Conservation (phyloP, 768 basidiomycete genomes). For the Favolaschia claudopus region DNA sequence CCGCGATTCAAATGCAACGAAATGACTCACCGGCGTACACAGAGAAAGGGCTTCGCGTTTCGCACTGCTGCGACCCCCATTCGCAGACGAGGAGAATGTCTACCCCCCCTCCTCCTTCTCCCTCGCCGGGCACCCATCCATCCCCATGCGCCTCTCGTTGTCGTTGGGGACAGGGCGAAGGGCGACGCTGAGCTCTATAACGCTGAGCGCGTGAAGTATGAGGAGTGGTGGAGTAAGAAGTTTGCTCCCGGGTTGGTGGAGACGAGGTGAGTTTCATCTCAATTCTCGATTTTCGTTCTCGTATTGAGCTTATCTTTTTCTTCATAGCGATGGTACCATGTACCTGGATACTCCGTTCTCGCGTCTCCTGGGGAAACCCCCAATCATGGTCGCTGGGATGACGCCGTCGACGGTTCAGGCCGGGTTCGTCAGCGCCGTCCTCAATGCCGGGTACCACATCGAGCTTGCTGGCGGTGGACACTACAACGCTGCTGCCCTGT, state of each 20-base stretch:
- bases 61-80: no score
- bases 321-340: slow-evolving; percentile 92
- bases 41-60: no score
- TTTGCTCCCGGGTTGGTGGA: slow-evolving; percentile 85
- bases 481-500: slow-evolving; percentile 90
- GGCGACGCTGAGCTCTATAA: slow-evolving; percentile 89
- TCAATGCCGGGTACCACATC: slow-evolving; percentile 94
- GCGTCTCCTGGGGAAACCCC: slow-evolving; percentile 93
- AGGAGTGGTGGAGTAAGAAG: slow-evolving; percentile 91
- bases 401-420: slow-evolving; percentile 96
- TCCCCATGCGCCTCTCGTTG: slow-evolving; percentile 84
- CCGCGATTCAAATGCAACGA: no score
- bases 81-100: no score
- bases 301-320: background rate
- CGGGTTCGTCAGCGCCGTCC: slow-evolving; percentile 92
- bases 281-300: background rate
- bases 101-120: no score
- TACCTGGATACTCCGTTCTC: slow-evolving; percentile 97
- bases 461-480: slow-evolving; percentile 99
- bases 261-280: slow-evolving; percentile 68
- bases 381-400: slow-evolving; percentile 99
- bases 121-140: no score
- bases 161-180: slow-evolving; percentile 87
- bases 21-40: no score
- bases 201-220: slow-evolving; percentile 65